phyloP scores from a whole-genome alignment of 1,139 yeast species.

The Spencermartinsiella ligniputridi region DNA sequence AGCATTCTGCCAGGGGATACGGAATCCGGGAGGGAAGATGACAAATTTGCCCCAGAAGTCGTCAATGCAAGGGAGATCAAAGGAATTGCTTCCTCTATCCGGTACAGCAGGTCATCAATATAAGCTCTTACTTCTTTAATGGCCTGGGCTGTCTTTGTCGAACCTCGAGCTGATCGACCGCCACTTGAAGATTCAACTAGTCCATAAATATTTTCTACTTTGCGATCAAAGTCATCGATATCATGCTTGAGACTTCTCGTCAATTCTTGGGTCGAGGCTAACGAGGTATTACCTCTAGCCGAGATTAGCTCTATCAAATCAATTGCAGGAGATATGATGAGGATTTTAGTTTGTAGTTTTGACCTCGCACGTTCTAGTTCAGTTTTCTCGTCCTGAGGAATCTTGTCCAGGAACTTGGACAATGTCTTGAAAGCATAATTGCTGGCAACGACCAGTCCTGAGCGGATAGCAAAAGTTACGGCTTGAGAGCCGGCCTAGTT shows the following conservation, averaged over 20 bases:
- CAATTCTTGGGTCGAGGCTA: conserved; percentile 54
- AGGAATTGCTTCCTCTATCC: conserved; percentile 69
- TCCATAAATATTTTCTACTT: conserved; percentile 33
- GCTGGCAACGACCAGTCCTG: conserved; percentile 73
- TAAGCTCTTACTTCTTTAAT: conserved; percentile 47
- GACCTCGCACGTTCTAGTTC: conserved; percentile 42
- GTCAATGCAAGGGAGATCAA: conserved; percentile 61
- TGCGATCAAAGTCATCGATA: conserved; percentile 55
- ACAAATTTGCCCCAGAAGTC: conserved; percentile 65
- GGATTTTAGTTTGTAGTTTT: conserved; percentile 55
- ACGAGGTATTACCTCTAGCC: conserved; percentile 65
- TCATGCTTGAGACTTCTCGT: conserved; percentile 56
- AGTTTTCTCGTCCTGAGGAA: conserved; percentile 55
- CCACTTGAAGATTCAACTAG: conserved; percentile 6
- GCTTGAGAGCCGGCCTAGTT: conserved; percentile 68
- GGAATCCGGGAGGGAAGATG: conserved; percentile 46
- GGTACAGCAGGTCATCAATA: conserved; percentile 44
- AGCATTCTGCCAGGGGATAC: conserved; percentile 64
- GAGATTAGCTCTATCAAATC: conserved; percentile 66
- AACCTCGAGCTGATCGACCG: conserved; percentile 27
- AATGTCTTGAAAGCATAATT: conserved; percentile 70
- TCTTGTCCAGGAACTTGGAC: conserved; percentile 51
- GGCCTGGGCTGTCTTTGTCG: conserved; percentile 32
- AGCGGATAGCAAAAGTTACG: conserved; percentile 72
- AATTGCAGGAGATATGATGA: conserved; percentile 62